Percentiles rank a stretch among this genome's conserved stretches.
These are phyloP conservation scores for Zea luxurians DNA, from an alignment of 176 grass and related monocot species.

Conservation along the genomic window DNA sequence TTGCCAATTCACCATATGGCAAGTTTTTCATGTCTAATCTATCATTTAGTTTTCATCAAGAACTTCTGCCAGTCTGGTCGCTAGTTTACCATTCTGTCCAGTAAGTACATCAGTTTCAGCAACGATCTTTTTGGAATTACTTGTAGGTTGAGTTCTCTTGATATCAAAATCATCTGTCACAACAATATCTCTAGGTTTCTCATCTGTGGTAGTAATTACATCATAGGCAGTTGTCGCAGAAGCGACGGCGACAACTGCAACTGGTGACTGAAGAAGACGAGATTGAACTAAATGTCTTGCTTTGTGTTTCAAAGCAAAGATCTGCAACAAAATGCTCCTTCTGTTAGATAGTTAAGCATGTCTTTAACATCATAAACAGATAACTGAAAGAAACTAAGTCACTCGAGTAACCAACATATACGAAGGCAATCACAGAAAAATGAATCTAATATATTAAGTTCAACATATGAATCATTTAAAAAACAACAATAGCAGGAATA, in stretches of 20 bases:
- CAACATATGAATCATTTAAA: too few species aligned
- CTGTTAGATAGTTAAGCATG: not conserved
- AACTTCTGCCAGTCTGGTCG: conserved; percentile 61
- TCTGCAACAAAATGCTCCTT: too few species aligned
- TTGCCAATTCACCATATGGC: conserved; percentile 59
- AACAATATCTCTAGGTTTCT: conserved; percentile 51
- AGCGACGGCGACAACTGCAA: conserved; percentile 63
- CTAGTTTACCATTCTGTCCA: conserved; percentile 26
- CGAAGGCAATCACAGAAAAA: not conserved
- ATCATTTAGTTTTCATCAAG: conserved; percentile 62
- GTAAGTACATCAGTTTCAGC: conserved; percentile 35
- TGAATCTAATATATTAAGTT: too few species aligned
- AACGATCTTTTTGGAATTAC: conserved; percentile 51
- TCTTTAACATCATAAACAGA: not conserved
- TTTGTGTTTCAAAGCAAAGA: conserved; percentile 59
- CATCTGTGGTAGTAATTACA: conserved; percentile 60
- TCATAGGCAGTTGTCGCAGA: conserved; percentile 88
- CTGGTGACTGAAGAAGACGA: conserved; percentile 78
- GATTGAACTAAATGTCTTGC: conserved; percentile 55
- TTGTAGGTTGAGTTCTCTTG: conserved; percentile 56
- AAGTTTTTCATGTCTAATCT: conserved; percentile 60
- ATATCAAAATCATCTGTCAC: conserved; percentile 52
- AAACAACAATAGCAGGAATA: too few species aligned
- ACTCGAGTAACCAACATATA: conserved; percentile 6
- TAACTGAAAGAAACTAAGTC: conserved; percentile 4